A percentile compares a stretch with the other conserved stretches of the same genome.
These are phyloP conservation scores for Raddia distichophylla DNA, from an alignment of 176 grass and related monocot species.

Conservation along the genomic window DNA sequence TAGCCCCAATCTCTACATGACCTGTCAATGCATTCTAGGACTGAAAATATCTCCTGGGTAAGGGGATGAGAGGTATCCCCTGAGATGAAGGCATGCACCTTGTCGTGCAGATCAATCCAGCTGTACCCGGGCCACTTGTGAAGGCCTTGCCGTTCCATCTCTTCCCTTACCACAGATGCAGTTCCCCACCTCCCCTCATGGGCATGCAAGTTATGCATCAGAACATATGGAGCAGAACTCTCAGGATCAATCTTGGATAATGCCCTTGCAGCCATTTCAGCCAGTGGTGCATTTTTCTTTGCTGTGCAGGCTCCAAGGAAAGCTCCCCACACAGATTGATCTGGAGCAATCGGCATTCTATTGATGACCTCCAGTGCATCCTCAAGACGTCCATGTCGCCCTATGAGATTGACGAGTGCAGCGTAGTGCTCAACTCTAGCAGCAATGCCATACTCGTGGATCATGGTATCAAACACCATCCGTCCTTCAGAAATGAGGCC, in stretches of 20 bases:
- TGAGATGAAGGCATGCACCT: slow-evolving; percentile 70
- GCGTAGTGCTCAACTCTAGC: slow-evolving; percentile 75
- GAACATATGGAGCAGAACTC: slow-evolving; percentile 82
- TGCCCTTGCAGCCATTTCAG: slow-evolving; percentile 55
- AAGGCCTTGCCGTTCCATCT: slow-evolving; percentile 68
- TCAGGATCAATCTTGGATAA: slow-evolving; percentile 65
- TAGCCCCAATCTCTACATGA: slow-evolving; percentile 57
- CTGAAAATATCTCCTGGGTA: slow-evolving; percentile 63
- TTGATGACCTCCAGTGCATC: slow-evolving; percentile 60
- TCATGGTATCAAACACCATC: slow-evolving; percentile 66
- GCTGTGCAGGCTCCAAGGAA: slow-evolving; percentile 77
- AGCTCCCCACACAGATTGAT: slow-evolving; percentile 71
- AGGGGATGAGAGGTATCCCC: slow-evolving; percentile 70
- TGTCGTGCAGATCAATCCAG: slow-evolving; percentile 72
- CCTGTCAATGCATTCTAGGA: slow-evolving; percentile 56
- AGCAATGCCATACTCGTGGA: slow-evolving; percentile 59
- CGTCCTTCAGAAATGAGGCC: slow-evolving; percentile 67
- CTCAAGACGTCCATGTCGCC: slow-evolving; percentile 59
- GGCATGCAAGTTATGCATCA: slow-evolving; percentile 81
- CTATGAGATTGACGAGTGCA: slow-evolving; percentile 72
- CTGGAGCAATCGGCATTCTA: slow-evolving; percentile 60
- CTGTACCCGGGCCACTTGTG: slow-evolving; percentile 73
- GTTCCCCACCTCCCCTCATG: slow-evolving; percentile 67
- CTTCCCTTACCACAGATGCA: slow-evolving; percentile 61
- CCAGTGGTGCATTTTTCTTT: slow-evolving; percentile 64